phyloP scores from a whole-genome alignment of 2,329 filamentous ascomycete species.

The Colletotrichum destructivum region DNA sequence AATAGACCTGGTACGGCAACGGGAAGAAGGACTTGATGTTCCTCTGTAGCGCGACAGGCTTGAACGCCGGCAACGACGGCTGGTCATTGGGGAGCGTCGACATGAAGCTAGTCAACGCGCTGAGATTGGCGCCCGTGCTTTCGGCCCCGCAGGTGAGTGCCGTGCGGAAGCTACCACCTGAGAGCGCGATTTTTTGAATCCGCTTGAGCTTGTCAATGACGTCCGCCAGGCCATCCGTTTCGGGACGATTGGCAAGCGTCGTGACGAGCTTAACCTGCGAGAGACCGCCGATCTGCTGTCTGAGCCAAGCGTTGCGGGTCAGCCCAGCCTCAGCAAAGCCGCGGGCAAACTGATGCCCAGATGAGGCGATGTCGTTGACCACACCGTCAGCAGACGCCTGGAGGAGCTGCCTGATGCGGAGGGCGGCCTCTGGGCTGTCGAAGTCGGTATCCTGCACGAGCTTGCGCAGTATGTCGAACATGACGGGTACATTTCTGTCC shows the following conservation, averaged over 20 bases:
- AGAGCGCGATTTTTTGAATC: constrained; percentile 85
- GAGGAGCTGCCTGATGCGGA: constrained; percentile 87
- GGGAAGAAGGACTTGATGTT: constrained; percentile 89
- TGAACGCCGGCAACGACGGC: constrained; percentile 51
- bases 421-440: constrained; percentile 83
- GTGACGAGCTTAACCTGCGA: constrained; percentile 90
- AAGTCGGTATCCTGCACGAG: constrained; percentile 92
- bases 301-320: constrained; percentile 78
- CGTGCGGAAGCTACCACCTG: constrained; percentile 78
- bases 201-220: constrained; percentile 87
- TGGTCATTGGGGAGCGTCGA: constrained; percentile 65
- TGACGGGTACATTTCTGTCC: constrained; percentile 89
- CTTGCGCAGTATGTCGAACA: constrained; percentile 88
- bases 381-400: constrained; percentile 91
- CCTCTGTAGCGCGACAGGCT: constrained; percentile 55
- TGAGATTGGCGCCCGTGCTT: constrained; percentile 78
- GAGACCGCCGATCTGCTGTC: constrained; percentile 91
- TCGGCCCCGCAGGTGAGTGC: constrained; percentile 89
- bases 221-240: constrained; percentile 78
- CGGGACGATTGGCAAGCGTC: constrained; percentile 80
- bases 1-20: constrained; percentile 97
- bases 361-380: constrained; percentile 91
- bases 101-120: constrained; percentile 80
- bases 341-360: constrained; percentile 89
- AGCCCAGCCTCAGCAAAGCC: constrained; percentile 87